Percentiles rank a stretch among this genome's conserved stretches.
Evolutionary conservation across 371 early-diverging fungal species (phyloP).

Genomic region (Paraphysoderma sedebokerense): DNA sequence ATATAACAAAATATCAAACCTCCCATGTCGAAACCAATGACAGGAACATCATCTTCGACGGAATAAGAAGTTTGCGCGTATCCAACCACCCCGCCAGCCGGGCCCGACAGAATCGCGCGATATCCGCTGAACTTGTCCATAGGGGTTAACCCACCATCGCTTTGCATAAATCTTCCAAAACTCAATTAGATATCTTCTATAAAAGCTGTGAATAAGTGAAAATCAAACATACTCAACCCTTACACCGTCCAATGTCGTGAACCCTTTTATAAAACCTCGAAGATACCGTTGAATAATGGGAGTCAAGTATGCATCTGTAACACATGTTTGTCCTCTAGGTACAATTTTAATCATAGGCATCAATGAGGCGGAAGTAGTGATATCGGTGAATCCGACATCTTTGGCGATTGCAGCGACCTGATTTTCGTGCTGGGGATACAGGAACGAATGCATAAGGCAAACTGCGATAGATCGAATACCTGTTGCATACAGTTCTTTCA

Average conservation of each 20-base stretch:
- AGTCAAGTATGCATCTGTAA: constrained; percentile 84
- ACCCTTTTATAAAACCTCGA: constrained; percentile 62
- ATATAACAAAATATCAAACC: constrained; percentile 15
- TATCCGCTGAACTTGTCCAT: constrained; percentile 70
- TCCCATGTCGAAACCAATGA: constrained; percentile 95
- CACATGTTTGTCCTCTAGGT: constrained; percentile 76
- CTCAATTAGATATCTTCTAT: no score
- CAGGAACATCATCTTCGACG: constrained; percentile 29
- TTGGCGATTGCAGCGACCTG: constrained; percentile 46
- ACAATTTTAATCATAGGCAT: constrained; percentile 91
- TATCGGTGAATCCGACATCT: constrained; percentile 60
- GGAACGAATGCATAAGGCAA: constrained; percentile 83
- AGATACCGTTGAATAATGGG: constrained; percentile 76
- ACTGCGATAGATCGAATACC: constrained; percentile 77
- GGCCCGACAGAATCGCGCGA: constrained; percentile 81
- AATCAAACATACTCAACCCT: no score
- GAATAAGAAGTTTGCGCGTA: constrained; percentile 69
- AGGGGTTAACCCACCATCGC: constrained; percentile 83
- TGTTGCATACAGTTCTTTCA: constrained; percentile 36
- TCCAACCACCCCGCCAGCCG: constrained; percentile 90
- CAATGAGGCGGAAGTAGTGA: constrained; percentile 63
- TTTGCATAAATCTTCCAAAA: constrained; percentile 98
- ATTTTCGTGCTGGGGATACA: constrained; percentile 70
- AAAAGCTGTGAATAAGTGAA: no score
- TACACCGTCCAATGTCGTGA: constrained; percentile 37